Evolutionary conservation across 1,284 basidiomycete genomes (phyloP), one percentile per base, ranked within the genome.

Genomic region (Cutaneotrichosporon dermatis): DNA sequence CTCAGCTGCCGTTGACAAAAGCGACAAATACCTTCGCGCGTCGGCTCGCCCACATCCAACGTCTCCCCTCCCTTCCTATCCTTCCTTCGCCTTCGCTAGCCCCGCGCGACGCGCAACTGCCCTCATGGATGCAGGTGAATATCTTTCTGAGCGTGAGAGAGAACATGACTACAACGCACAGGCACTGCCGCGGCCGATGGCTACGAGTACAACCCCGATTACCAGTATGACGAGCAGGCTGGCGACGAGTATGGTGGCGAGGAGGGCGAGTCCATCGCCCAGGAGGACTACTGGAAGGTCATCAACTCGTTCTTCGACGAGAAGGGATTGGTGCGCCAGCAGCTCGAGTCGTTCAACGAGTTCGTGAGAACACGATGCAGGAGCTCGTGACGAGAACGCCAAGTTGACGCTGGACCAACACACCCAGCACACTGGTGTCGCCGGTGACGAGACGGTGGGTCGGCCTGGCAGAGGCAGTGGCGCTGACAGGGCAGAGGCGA

Each of bases 321-420:
- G 77, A 97, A 96, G 79, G 95, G 95, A 79, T 87, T 99, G 61
- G 96, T 99, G 59, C 86, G 92, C 57, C 96, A 99, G 77, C 95
- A 99, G 78, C 85, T 99, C 58, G 93, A 96, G 81, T 95, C 92
- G 36, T 99, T 96, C 80, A 94, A 99, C 78, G 96, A 99, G 79
- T 99, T 99, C 73, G 91, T 99, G 92, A 95, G 77, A 98, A 97
- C 73, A 98, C 94, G n/a, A 97, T 99, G 90, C 95, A 99, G 79
- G 95, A 99, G 76, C 83, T 99, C 39, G 94, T 99, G 40, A 99
- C 74, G 96, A 99, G 80, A 92, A 91, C 67, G 82, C 87, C 39
- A 90, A 91, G 69, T 85, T 99, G 72, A 94, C 95, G 62, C 82
- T 99, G 54, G 95, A 99, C 80, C 95, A 99, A 79, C 88, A 88